A percentile compares a stretch with the other conserved stretches of the same genome.
These are phyloP conservation scores for Nicotiana otophora DNA, from an alignment of 257 asterid genomes.

Conservation along the genomic window DNA sequence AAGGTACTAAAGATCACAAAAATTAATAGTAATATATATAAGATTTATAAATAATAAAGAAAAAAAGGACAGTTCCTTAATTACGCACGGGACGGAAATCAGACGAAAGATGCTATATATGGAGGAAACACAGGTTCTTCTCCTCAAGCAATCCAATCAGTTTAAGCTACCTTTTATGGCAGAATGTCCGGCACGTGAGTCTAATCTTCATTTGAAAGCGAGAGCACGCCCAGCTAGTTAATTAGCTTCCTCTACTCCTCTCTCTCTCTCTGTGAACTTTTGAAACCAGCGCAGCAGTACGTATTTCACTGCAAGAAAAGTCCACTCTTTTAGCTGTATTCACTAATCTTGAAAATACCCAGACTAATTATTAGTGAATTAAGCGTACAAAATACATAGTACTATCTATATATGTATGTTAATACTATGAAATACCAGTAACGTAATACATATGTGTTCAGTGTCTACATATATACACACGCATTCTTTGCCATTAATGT, in stretches of 20 bases:
- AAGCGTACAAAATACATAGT: background rate
- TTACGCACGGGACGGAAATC: background rate
- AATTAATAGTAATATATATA: too few species aligned
- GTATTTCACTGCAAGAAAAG: background rate
- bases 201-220: conserved; percentile 11
- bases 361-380: background rate
- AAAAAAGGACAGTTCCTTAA: background rate
- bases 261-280: conserved; percentile 7
- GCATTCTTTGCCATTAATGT: background rate
- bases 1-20: too few species aligned
- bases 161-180: background rate
- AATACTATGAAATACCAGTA: background rate
- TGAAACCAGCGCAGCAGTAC: background rate
- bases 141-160: conserved; percentile 10
- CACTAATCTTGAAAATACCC: background rate
- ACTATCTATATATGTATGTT: background rate
- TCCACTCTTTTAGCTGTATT: conserved; percentile 3
- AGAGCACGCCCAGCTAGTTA: conserved; percentile 1
- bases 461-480: background rate
- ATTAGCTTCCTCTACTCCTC: background rate
- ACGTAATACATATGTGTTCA: background rate
- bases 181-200: background rate
- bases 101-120: background rate
- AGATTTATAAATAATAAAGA: too few species aligned
- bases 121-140: conserved; percentile 11